Evolutionary conservation across 805 yeast genomes (phyloP).

Genomic region (Teunomyces stri): DNA sequence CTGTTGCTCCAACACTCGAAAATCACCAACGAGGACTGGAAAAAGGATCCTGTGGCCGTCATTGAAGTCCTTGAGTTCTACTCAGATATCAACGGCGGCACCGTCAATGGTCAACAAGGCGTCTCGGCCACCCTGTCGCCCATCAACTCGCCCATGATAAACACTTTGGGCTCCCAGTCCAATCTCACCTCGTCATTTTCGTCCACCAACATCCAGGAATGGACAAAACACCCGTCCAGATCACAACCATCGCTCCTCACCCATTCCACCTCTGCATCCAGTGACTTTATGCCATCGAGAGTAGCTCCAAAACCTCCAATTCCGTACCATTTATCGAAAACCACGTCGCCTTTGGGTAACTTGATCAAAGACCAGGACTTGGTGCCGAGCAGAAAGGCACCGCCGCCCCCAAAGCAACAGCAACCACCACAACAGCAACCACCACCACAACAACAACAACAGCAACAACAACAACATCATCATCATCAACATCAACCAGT

Average conservation of each 20-base stretch:
- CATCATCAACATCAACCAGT: conserved; percentile 22
- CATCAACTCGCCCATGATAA: conserved; percentile 22
- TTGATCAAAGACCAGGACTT: conserved; percentile 23
- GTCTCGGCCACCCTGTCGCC: conserved; percentile 26
- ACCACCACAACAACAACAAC: conserved; percentile 18
- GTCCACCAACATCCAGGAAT: conserved; percentile 34
- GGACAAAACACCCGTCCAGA: conserved; percentile 36
- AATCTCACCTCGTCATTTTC: not conserved
- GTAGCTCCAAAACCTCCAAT: conserved; percentile 45
- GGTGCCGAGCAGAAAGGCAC: conserved; percentile 5
- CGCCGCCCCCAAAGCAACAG: conserved; percentile 5
- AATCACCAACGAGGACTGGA: conserved; percentile 61
- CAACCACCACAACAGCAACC: conserved; percentile 14
- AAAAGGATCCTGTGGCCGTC: conserved; percentile 62
- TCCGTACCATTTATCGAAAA: conserved; percentile 36
- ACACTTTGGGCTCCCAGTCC: conserved; percentile 1
- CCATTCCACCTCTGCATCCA: conserved; percentile 7
- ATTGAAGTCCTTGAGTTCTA: conserved; percentile 60
- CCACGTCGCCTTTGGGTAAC: conserved; percentile 33
- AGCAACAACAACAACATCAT: conserved; percentile 16
- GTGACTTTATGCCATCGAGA: conserved; percentile 33
- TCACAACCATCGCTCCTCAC: not conserved
- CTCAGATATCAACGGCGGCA: conserved; percentile 44
- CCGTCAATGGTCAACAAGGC: no score
- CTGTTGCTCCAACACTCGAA: conserved; percentile 54